phyloP scores from a whole-genome alignment of 495 filamentous ascomycete species.

The Cairneyella variabilis region DNA sequence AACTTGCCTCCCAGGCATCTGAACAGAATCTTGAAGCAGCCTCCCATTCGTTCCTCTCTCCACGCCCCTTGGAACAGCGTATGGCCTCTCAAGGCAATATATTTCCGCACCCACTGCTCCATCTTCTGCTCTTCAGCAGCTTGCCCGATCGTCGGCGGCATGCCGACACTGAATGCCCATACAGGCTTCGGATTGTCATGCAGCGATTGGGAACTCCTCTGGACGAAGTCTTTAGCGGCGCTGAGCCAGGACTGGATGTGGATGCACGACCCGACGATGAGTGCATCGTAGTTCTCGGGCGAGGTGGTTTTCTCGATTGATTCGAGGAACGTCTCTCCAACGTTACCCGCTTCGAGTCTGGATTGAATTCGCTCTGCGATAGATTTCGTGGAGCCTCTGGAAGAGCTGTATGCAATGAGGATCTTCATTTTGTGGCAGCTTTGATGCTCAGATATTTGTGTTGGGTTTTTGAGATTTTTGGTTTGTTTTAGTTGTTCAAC shows the following conservation, averaged over 20 bases:
- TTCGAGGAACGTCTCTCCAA: neutral
- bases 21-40: neutral
- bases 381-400: neutral
- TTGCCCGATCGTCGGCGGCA: neutral
- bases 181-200: neutral
- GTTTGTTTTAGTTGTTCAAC: neutral
- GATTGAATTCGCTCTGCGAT: constrained; percentile 4
- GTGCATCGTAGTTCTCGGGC: neutral
- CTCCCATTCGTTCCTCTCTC: neutral
- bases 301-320: neutral
- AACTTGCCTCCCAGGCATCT: neutral
- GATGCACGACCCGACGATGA: neutral
- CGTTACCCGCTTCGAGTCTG: neutral
- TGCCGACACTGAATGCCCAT: constrained; percentile 10
- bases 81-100: neutral
- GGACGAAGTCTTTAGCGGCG: neutral
- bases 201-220: neutral
- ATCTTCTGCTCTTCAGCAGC: neutral
- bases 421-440: neutral
- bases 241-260: neutral
- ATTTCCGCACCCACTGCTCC: constrained; percentile 1
- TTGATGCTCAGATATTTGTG: neutral
- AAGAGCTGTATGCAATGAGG: neutral
- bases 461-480: neutral
- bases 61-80: neutral